Evolutionary conservation across 805 yeast species (phyloP).

Genomic region (Ogataea populi-albae): DNA sequence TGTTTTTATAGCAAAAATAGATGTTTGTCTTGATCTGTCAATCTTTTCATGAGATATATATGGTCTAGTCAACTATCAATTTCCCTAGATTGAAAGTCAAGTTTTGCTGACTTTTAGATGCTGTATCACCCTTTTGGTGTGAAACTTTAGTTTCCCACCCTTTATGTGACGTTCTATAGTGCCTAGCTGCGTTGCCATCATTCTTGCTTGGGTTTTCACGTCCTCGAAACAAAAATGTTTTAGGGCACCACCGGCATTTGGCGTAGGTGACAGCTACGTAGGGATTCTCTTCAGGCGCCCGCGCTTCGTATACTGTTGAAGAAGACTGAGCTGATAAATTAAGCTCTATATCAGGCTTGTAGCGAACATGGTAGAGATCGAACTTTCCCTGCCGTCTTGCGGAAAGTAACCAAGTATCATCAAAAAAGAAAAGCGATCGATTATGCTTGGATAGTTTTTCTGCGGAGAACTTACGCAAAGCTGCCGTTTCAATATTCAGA

Average conservation of each 20-base stretch:
- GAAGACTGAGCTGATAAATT: background rate
- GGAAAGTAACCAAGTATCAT: conserved; percentile 1
- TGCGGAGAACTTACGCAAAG: background rate
- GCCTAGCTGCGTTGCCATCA: conserved; percentile 3
- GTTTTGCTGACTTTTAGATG: no score
- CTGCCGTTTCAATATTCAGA: conserved; percentile 1
- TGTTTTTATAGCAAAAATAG: no score
- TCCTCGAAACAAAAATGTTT: conserved; percentile 1
- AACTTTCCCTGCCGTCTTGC: conserved; percentile 4
- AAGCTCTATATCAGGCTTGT: conserved; percentile 1
- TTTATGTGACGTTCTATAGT: no score
- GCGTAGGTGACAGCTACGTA: conserved; percentile 3
- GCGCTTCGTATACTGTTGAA: background rate
- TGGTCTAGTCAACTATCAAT: no score
- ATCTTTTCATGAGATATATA: no score
- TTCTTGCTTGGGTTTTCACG: conserved; percentile 3
- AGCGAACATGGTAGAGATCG: conserved; percentile 1
- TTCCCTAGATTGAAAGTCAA: no score
- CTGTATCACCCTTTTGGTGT: no score
- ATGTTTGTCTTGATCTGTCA: no score
- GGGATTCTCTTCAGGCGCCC: conserved; percentile 2
- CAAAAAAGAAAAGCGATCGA: conserved; percentile 1
- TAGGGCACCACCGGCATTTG: conserved; percentile 2
- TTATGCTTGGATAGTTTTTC: conserved; percentile 1
- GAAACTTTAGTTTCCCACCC: no score